Conservation (phyloP, 306 rosid species). For the Arachis hypogaea region DNA sequence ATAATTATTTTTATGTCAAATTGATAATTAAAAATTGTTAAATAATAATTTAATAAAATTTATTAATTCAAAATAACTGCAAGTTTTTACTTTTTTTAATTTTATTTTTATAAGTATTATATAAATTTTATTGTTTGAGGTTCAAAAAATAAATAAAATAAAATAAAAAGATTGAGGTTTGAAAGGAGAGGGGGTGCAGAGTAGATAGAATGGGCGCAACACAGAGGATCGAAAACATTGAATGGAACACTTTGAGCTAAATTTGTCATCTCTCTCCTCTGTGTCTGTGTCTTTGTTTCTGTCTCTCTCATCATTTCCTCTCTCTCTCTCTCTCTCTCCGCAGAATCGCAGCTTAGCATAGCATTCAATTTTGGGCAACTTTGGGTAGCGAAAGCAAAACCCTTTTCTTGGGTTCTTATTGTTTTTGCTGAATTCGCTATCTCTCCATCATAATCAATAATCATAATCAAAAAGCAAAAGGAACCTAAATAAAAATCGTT, state of each 20-base stretch:
- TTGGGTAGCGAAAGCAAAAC: conserved; percentile 33
- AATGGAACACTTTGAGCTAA: conserved; percentile 22
- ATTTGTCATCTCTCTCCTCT: conserved; percentile 15
- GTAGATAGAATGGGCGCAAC: conserved; percentile 8
- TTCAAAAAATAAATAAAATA: no score
- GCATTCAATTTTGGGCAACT: conserved; percentile 15
- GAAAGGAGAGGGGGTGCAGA: background rate
- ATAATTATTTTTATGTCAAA: no score
- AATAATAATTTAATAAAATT: no score
- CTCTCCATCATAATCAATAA: background rate
- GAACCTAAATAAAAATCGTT: conserved; percentile 19
- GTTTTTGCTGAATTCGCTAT: conserved; percentile 20
- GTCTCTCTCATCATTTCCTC: background rate
- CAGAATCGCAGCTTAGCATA: conserved; percentile 1
- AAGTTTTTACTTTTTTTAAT: no score
- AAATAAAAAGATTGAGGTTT: no score
- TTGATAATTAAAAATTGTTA: no score
- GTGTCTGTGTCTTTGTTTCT: conserved; percentile 5
- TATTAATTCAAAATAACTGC: no score
- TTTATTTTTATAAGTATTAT: no score
- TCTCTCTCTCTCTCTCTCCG: conserved; percentile 2
- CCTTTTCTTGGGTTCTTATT: conserved; percentile 34
- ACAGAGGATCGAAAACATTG: conserved; percentile 26
- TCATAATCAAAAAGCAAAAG: background rate
- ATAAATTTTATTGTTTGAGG: no score